These are phyloP conservation scores for Aegilops tauschii DNA, from an alignment of 176 grass and related monocot species.

Conservation along the genomic window DNA sequence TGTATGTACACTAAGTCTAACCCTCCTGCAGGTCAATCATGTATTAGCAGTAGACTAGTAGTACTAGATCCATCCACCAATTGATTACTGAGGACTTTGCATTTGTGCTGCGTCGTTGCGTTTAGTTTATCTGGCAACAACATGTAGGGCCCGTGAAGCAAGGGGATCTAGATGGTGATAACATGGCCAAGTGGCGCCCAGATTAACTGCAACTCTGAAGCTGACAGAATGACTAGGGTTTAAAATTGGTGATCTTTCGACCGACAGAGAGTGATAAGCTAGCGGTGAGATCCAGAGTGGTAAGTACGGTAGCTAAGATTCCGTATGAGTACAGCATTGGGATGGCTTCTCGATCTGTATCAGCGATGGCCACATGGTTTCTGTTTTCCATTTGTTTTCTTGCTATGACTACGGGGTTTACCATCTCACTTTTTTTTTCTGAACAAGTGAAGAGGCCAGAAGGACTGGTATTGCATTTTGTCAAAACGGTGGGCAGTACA, in stretches of 20 bases:
- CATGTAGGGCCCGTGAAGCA: constrained; percentile 32
- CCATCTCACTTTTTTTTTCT: neutral
- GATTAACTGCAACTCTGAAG: neutral
- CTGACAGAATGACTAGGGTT: neutral
- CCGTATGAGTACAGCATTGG: neutral
- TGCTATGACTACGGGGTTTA: neutral
- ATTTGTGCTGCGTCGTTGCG: constrained; percentile 29
- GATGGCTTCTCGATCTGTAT: constrained; percentile 11
- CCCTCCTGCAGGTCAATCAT: constrained; percentile 15
- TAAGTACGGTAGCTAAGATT: constrained; percentile 43
- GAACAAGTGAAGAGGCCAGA: too few species aligned
- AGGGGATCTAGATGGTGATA: neutral
- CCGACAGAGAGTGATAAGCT: neutral
- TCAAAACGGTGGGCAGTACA: neutral
- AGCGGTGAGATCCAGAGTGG: constrained; percentile 5
- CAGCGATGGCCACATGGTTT: constrained; percentile 3
- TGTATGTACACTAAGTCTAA: neutral
- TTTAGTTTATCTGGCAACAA: neutral
- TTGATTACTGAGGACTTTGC: neutral
- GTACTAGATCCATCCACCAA: neutral
- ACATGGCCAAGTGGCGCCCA: constrained; percentile 30
- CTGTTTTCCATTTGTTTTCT: neutral
- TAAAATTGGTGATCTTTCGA: neutral
- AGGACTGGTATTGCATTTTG: neutral
- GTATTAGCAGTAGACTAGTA: neutral